phyloP scores from a whole-genome alignment of 345 rosid genomes.

The Rhodamnia argentea region DNA sequence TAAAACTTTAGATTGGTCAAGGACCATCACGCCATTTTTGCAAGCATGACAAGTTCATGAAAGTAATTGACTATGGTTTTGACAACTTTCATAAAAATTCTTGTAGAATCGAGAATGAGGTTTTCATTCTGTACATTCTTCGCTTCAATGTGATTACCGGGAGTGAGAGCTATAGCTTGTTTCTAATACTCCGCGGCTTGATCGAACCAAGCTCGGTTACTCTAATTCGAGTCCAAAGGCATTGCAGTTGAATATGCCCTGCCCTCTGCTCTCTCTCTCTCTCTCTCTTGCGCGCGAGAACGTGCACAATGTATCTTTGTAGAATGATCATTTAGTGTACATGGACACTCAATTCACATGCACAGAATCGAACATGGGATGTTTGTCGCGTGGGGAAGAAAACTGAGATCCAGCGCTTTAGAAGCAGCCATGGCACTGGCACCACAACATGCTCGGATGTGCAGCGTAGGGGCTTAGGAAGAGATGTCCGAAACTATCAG shows the following conservation, averaged over 20 bases:
- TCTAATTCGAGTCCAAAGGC: background rate
- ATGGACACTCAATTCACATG: background rate
- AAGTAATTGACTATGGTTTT: background rate
- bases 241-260: background rate
- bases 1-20: background rate
- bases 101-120: no score
- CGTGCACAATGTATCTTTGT: background rate
- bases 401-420: background rate
- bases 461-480: background rate
- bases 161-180: no score
- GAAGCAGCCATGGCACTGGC: background rate
- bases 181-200: no score
- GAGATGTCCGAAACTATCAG: background rate
- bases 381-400: background rate
- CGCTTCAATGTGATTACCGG: no score
- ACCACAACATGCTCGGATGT: background rate
- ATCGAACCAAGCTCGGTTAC: background rate
- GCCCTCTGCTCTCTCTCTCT: no score
- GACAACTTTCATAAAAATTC: no score
- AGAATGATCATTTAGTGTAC: background rate
- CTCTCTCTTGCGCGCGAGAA: no score
- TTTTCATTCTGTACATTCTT: no score
- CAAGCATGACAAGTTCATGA: background rate
- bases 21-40: background rate
- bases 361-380: background rate